phyloP scores from a whole-genome alignment of 495 filamentous ascomycete genomes.

The Endocarpon pusillum region DNA sequence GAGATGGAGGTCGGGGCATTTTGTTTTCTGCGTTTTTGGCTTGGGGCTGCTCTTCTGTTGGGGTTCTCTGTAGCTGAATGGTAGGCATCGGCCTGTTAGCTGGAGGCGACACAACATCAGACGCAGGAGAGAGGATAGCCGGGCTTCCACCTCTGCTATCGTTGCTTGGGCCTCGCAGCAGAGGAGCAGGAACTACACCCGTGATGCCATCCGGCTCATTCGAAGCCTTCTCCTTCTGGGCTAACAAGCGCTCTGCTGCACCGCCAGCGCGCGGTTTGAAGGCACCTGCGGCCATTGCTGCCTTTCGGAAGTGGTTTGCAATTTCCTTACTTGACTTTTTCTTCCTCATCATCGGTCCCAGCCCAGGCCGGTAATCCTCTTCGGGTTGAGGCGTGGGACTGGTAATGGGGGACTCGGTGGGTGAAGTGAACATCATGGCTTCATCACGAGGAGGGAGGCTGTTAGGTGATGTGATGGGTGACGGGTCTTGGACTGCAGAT shows the following conservation, averaged over 20 bases:
- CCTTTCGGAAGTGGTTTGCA: conserved; percentile 65
- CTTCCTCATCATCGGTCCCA: conserved; percentile 87
- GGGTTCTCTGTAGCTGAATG: conserved; percentile 22
- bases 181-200: conserved; percentile 66
- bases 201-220: conserved; percentile 75
- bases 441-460: conserved; percentile 19
- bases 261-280: conserved; percentile 78
- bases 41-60: conserved; percentile 13
- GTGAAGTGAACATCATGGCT: no score
- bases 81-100: conserved; percentile 17
- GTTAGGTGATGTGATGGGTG: conserved; percentile 25
- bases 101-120: conserved; percentile 3
- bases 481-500: conserved; percentile 12
- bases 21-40: conserved; percentile 16
- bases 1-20: conserved; percentile 17
- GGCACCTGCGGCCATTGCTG: conserved; percentile 59
- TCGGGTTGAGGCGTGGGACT: conserved; percentile 16
- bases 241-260: conserved; percentile 53
- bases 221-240: conserved; percentile 31
- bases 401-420: conserved; percentile 9
- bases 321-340: conserved; percentile 53
- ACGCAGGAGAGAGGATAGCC: conserved; percentile 4
- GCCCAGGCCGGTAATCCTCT: conserved; percentile 53
- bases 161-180: conserved; percentile 18
- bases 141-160: conserved; percentile 14